Evolutionary conservation across 2,329 filamentous ascomycete genomes (phyloP), one percentile per base, ranked within the genome.

Genomic region (Penicillium glabrum): DNA sequence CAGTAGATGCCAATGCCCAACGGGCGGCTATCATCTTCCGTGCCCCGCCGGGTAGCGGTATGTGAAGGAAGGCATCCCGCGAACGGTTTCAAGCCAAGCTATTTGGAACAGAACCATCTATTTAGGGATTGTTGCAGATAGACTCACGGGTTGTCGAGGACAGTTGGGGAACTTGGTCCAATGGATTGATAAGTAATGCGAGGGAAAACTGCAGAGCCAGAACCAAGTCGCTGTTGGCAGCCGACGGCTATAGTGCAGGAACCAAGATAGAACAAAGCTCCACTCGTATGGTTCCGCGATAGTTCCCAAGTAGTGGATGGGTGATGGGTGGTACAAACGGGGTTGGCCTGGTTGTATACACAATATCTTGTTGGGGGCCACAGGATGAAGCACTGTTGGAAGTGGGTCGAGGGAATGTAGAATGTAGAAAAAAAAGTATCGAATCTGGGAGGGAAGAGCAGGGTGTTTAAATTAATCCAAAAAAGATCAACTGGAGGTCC

Each of bases 171-270:
- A 19, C 45, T 56, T 46, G 31, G 33, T 49, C 50, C 50, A 51
- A 54, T 51, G 44, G 52, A 21, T 47, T 60, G 49, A 39, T 9
- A 11, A 37, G 9, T 21, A 19, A 37, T 62, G 46, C 21, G 33
- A 55, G 47, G 58, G 61, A 58, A 60, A 48, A 59, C 56, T 59
- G 63, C 61, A 66, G 62, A 54, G 7, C 29, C 21, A 46, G 53
- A 46, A 21, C 50, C 37, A 44, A 51, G 54, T 53, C 43, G 57
- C 53, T 59, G 59, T 51, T 60, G 44, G 56, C 51, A 61, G 55
- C 62, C 62, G 61, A 54, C 54, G 58, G 56, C 24, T 47, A 33
- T 35, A 56, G 57, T 64, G 61, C 62, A 64, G 61, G 62, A 60
- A 61, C 57, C 41, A 59, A 51, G 46, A 53, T 13, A 37, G 39